These are phyloP conservation scores for Colletotrichum lentis DNA, from an alignment of 2,329 filamentous ascomycete species.

Conservation along the genomic window DNA sequence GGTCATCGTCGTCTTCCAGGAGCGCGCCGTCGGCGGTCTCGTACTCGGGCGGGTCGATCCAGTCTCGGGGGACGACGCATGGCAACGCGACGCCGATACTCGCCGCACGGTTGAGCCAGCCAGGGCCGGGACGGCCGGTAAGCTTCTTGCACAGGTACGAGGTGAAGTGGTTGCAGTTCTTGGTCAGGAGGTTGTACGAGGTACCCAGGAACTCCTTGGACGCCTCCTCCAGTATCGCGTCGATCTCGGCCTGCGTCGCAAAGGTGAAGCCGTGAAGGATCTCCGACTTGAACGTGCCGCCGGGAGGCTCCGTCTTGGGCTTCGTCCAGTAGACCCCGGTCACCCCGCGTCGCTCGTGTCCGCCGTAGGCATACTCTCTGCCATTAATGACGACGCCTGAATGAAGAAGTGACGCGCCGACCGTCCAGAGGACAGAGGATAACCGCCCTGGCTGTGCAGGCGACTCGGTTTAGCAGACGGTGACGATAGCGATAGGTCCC, in stretches of 20 bases:
- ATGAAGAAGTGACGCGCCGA: conserved; percentile 81
- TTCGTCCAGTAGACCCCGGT: conserved; percentile 87
- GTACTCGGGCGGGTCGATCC: conserved; percentile 81
- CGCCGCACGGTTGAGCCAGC: conserved; percentile 85
- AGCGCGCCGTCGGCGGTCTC: conserved; percentile 76
- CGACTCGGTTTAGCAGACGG: conserved; percentile 11
- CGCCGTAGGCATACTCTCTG: conserved; percentile 85
- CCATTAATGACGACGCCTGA: conserved; percentile 83
- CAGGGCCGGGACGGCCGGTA: conserved; percentile 73
- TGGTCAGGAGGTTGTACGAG: conserved; percentile 80
- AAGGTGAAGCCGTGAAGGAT: conserved; percentile 84
- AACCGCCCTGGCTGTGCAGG: conserved; percentile 71
- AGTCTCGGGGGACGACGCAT: conserved; percentile 82
- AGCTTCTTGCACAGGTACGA: conserved; percentile 77
- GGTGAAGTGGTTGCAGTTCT: conserved; percentile 92
- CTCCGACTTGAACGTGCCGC: conserved; percentile 77
- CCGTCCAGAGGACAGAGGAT: conserved; percentile 78
- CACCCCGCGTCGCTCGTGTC: conserved; percentile 73
- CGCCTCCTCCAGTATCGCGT: conserved; percentile 71
- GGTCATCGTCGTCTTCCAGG: conserved; percentile 64
- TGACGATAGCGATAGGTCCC: conserved; percentile 14
- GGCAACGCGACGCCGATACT: conserved; percentile 82
- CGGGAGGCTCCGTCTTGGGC: conserved; percentile 75
- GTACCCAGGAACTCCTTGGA: conserved; percentile 78
- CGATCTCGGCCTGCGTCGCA: conserved; percentile 72